Percentiles rank a stretch among this genome's conserved stretches.
Evolutionary conservation across 768 basidiomycete species (phyloP).

Genomic region (Pisolithus marmoratus): DNA sequence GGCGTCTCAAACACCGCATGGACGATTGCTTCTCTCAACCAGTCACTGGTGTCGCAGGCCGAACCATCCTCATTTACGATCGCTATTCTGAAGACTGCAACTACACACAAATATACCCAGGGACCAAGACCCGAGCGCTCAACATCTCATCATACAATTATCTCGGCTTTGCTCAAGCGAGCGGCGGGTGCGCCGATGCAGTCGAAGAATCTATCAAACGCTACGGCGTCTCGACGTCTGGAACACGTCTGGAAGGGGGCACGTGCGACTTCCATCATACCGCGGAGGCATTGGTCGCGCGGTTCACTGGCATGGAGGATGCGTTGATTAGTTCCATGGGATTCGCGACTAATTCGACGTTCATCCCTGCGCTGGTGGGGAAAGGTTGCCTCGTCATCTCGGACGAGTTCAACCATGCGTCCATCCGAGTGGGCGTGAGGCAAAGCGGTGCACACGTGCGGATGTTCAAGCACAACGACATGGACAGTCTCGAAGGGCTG

Average conservation of each 20-base stretch:
- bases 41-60: constrained; percentile 91
- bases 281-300: constrained; percentile 82
- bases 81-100: constrained; percentile 81
- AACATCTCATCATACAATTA: constrained; percentile 99
- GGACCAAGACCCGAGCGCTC: constrained; percentile 78
- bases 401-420: constrained; percentile 95
- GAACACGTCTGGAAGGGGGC: constrained; percentile 79
- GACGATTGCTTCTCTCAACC: constrained; percentile 95
- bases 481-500: constrained; percentile 72
- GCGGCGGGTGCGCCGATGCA: constrained; percentile 91
- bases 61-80: constrained; percentile 83
- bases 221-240: constrained; percentile 77
- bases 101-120: constrained; percentile 69
- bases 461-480: constrained; percentile 97
- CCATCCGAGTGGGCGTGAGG: constrained; percentile 88
- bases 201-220: constrained; percentile 78
- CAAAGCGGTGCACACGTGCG: constrained; percentile 84
- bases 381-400: constrained; percentile 95
- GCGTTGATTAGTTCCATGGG: constrained; percentile 91
- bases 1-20: constrained; percentile 88
- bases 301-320: constrained; percentile 88
- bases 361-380: constrained; percentile 82
- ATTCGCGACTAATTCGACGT: constrained; percentile 93
- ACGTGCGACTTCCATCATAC: constrained; percentile 76
- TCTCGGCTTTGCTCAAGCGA: constrained; percentile 93